Evolutionary conservation across 2,329 filamentous ascomycete genomes (phyloP).

Genomic region (Penicillium crustosum): DNA sequence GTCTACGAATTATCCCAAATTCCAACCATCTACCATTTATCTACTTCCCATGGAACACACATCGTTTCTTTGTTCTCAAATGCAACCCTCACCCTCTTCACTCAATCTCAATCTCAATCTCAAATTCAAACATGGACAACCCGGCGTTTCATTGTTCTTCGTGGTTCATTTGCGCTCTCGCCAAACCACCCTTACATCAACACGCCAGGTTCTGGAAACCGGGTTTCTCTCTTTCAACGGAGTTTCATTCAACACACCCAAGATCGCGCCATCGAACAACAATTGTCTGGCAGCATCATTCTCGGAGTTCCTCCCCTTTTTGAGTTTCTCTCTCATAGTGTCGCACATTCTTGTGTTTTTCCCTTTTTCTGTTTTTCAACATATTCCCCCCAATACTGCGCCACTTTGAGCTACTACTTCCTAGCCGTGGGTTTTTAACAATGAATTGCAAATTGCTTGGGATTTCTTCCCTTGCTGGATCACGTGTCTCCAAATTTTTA

Average conservation of each 20-base stretch:
- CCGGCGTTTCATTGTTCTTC: constrained; percentile 13
- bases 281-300: constrained; percentile 8
- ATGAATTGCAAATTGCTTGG: constrained; percentile 8
- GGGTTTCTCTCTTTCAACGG: not conserved
- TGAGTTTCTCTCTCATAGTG: not conserved
- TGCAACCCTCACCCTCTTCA: constrained; percentile 1
- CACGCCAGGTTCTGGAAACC: constrained; percentile 9
- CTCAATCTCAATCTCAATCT: not conserved
- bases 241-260: constrained; percentile 2
- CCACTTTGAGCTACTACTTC: constrained; percentile 4
- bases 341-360: not conserved
- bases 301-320: not conserved
- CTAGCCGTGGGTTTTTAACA: constrained; percentile 5
- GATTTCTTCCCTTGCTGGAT: not conserved
- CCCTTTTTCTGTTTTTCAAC: constrained; percentile 1
- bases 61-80: not conserved
- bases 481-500: not conserved
- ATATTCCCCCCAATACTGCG: constrained; percentile 11
- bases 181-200: constrained; percentile 6
- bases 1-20: not conserved
- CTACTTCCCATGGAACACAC: not conserved
- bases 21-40: not conserved
- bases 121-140: constrained; percentile 8
- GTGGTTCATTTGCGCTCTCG: constrained; percentile 2
- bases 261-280: constrained; percentile 8